Evolutionary conservation across 345 rosid species (phyloP), one percentile per base, ranked within the genome.

Genomic region (Bretschneidera sinensis): DNA sequence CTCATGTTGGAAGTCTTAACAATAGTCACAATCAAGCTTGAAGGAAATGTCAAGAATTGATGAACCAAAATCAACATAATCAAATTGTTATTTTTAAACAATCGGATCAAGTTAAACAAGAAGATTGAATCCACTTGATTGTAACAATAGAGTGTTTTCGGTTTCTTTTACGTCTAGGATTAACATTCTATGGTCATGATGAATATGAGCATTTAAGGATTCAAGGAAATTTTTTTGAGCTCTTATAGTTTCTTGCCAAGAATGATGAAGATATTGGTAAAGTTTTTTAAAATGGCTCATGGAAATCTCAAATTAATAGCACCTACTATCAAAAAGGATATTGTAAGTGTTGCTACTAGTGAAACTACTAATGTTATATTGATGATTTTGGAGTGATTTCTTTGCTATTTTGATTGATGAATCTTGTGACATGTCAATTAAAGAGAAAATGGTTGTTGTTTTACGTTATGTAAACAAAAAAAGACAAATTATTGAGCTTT

Each of bases 371-470:
- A n/a, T n/a, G n/a, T n/a, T n/a, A n/a, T n/a, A n/a, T n/a, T n/a
- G n/a, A n/a, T n/a, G n/a, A n/a, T n/a, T n/a, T n/a, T n/a, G n/a
- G n/a, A n/a, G n/a, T n/a, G n/a, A n/a, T n/a, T n/a, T 49, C 0
- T 60, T 67, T 21, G 17, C 47, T 16, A 28, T 67, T 35, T 60
- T 60, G 24, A 23, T 67, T 35, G 28, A 68, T 11, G 54, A 67
- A 35, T 59, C 60, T 59, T 43, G 8, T 23, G 0, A 39, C n/a
- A n/a, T n/a, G n/a, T n/a, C n/a, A n/a, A n/a, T n/a, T 14, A 65
- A 66, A 35, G 13, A 51, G n/a, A 57, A 66, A 34, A 58, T 59
- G 59, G 31, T n/a, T 1, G 2, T 60, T 39, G n/a, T 39, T 11
- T 43, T 52, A 16, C 35, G 11, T 24, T 67, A 49, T 59, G 33